These are phyloP conservation scores for Mrakia gelida DNA, from an alignment of 768 basidiomycete species.

Conservation along the genomic window DNA sequence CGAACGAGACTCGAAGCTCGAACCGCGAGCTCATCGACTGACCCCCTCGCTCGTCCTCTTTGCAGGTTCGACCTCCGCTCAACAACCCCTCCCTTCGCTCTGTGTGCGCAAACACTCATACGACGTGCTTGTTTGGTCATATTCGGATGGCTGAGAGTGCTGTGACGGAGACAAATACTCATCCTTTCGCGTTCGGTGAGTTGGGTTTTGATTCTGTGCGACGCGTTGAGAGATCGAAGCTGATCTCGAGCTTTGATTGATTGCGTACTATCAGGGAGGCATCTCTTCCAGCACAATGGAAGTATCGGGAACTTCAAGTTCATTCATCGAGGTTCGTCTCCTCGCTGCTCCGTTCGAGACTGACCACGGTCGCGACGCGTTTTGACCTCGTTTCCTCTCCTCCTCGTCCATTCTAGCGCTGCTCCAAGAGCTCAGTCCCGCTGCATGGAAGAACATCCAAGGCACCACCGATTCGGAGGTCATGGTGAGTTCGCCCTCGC, in stretches of 20 bases:
- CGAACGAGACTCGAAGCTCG: not conserved
- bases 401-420: not conserved
- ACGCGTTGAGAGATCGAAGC: not conserved
- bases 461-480: constrained; percentile 21
- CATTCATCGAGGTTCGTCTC: constrained; percentile 20
- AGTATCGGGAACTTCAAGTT: constrained; percentile 38
- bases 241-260: not conserved
- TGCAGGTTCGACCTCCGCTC: constrained; percentile 37
- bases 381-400: no score
- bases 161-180: constrained; percentile 38
- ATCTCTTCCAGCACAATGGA: constrained; percentile 44
- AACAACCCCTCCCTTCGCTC: constrained; percentile 39
- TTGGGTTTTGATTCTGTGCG: not conserved
- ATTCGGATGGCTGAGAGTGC: constrained; percentile 42
- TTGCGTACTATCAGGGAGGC: not conserved
- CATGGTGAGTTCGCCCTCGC: not conserved
- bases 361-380: no score
- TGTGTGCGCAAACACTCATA: constrained; percentile 39
- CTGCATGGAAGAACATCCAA: not conserved
- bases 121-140: constrained; percentile 41
- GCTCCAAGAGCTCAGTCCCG: not conserved
- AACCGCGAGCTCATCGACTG: no score
- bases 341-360: no score
- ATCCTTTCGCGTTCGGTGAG: constrained; percentile 40
- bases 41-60: not conserved